Evolutionary conservation across 495 filamentous ascomycete genomes (phyloP).

Genomic region (Aeminium ludgeri): DNA sequence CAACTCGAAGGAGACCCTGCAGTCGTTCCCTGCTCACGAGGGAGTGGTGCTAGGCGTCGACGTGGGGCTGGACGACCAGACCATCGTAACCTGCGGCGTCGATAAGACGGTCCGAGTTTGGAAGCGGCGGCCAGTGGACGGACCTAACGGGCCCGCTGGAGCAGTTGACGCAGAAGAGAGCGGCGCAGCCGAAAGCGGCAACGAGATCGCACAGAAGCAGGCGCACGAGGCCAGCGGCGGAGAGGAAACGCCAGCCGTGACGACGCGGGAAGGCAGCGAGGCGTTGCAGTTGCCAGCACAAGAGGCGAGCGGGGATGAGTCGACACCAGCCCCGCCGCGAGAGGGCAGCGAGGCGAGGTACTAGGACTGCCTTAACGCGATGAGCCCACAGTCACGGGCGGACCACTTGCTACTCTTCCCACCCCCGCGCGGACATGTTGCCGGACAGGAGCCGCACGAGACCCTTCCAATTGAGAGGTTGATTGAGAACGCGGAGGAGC

Average conservation of each 20-base stretch:
- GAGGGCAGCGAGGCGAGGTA: too few relatives aligned
- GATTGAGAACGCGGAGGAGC: too few relatives aligned
- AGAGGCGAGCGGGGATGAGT: too few relatives aligned
- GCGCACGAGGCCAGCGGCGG: neutral
- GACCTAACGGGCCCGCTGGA: neutral
- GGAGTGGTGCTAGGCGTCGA: conserved; percentile 80
- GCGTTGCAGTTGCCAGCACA: too few relatives aligned
- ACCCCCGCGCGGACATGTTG: too few relatives aligned
- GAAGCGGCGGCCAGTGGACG: conserved; percentile 5
- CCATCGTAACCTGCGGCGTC: conserved; percentile 29
- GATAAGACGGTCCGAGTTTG: conserved; percentile 18
- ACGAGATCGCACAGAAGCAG: neutral
- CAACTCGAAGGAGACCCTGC: conserved; percentile 61
- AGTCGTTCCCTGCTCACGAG: conserved; percentile 51
- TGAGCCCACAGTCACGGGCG: too few relatives aligned
- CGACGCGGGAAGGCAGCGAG: neutral
- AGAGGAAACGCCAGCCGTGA: neutral
- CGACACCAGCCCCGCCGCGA: too few relatives aligned
- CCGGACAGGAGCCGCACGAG: too few relatives aligned
- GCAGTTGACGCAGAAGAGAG: neutral
- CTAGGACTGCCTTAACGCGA: too few relatives aligned
- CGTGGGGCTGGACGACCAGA: conserved; percentile 30
- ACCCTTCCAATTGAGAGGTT: too few relatives aligned
- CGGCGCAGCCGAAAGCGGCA: neutral
- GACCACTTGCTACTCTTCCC: too few relatives aligned